Base-by-base conservation (phyloP, 2,329 filamentous ascomycete species). In the Beauveria brongniartii region DNA sequence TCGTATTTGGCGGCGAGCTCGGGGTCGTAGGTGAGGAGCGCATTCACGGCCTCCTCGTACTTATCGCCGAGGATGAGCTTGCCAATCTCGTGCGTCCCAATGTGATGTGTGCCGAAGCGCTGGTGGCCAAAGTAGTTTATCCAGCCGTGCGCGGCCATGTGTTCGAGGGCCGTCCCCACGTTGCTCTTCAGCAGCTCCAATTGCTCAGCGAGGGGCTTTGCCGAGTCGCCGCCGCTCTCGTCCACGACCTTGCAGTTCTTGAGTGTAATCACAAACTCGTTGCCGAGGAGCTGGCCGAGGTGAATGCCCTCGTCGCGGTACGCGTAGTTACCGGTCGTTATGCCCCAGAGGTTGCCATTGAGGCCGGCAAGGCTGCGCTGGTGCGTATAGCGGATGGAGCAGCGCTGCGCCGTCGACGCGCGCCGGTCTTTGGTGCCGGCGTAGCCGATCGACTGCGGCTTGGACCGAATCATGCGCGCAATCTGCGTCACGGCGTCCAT, bases 71-170 rank as follows among this genome's bases (percentile, higher is more conserved):
- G 81, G 70, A 99, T 92, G 71, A 90, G 87, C 70, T 88, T 84
- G 54, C 94, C 94, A 55, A 97, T 79, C 46, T 87, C 82, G 69
- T 97, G 91, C 0, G 94, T 99, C 40, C 92, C 89, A 14, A 90
- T 88, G 30, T 85, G 78, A 73, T 94, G 93, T 0, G 92, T 93
- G 30, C 94, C 94, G 68, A 99, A 99, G 26, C 94, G 87, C 75
- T 99, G 94, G n/a, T 97, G 85, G 9, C 94, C 94, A 70, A 92
- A 99, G 77, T 97, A 99, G 75, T 99, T 99, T 74, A 99, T 87
- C 78, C 95, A 99, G 3, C 94, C 94, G 50, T 87, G 82, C 48
- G 85, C 76, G 59, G 82, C 79, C 66, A 97, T 84, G 64, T 87
- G 84, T 47, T 82, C 77, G 55, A 96, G 77, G 1, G 90, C 80